These are phyloP conservation scores for Phytopythium vexans DNA, from an alignment of 352 stramenopile genomes.

Conservation along the genomic window DNA sequence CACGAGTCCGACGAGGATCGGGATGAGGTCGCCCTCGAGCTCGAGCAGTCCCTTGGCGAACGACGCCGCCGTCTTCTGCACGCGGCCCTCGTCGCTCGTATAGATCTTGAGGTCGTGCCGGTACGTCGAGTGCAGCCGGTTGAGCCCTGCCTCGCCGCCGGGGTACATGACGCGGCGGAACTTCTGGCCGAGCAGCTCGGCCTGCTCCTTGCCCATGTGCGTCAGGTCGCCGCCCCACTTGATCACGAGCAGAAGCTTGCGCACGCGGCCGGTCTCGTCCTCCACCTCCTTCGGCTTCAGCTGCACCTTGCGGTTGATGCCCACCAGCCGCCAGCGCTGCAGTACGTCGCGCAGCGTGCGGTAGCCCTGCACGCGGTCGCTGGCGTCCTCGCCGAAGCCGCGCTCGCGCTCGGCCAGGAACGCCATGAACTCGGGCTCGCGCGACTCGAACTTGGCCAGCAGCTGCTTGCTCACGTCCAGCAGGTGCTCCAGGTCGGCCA, in stretches of 20 bases:
- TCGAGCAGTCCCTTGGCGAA: slow-evolving; percentile 99
- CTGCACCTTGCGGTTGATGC: slow-evolving; percentile 99
- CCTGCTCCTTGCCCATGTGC: slow-evolving; percentile 95
- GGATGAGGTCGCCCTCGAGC: slow-evolving; percentile 98
- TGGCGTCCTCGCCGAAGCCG: slow-evolving; percentile 55
- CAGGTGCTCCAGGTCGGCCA: slow-evolving; percentile 73
- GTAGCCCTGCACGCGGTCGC: slow-evolving; percentile 79
- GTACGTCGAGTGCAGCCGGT: slow-evolving; percentile 99
- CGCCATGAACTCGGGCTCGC: slow-evolving; percentile 52
- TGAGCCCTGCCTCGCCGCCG: slow-evolving; percentile 92
- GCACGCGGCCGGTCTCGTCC: slow-evolving; percentile 41
- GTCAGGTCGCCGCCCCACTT: slow-evolving; percentile 99
- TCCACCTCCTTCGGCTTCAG: slow-evolving; percentile 77
- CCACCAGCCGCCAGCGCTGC: slow-evolving; percentile 94
- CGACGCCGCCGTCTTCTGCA: slow-evolving; percentile 99
- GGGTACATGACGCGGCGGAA: slow-evolving; percentile 90
- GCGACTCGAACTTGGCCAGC: slow-evolving; percentile 59
- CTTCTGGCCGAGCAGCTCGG: slow-evolving; percentile 92
- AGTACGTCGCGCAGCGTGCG: slow-evolving; percentile 86
- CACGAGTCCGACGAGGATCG: slow-evolving; percentile 96
- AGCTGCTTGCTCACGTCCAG: slow-evolving; percentile 76
- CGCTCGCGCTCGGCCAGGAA: slow-evolving; percentile 66
- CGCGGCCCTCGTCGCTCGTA: slow-evolving; percentile 98
- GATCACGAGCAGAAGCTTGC: slow-evolving; percentile 97
- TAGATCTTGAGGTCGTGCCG: slow-evolving; percentile 99